phyloP scores from a whole-genome alignment of 257 asterid species.

The Ballota nigra region DNA sequence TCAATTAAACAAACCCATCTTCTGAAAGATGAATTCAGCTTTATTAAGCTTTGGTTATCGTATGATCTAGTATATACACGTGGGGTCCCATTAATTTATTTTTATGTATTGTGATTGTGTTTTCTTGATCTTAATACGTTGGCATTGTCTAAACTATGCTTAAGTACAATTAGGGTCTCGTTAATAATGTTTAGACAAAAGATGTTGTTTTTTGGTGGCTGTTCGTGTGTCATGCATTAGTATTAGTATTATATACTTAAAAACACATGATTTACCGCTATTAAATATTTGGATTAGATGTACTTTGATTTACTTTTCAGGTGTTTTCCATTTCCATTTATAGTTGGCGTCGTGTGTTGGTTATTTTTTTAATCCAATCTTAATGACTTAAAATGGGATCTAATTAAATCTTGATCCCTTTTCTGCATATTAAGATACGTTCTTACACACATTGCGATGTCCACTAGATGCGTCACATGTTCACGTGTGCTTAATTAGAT shows the following conservation, averaged over 20 bases:
- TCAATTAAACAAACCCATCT: background rate
- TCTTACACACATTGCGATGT: slow-evolving; percentile 12
- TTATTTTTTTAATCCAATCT: slow-evolving; percentile 19
- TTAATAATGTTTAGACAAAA: background rate
- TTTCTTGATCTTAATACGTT: slow-evolving; percentile 17
- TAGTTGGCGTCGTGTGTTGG: slow-evolving; percentile 33
- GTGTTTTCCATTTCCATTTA: slow-evolving; percentile 21
- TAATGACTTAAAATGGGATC: slow-evolving; percentile 2
- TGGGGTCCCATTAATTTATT: background rate
- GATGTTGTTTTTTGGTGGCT: background rate
- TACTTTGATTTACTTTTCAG: slow-evolving; percentile 37
- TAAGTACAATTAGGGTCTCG: background rate
- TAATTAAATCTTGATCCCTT: slow-evolving; percentile 10
- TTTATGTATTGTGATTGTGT: background rate
- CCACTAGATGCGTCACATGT: slow-evolving; percentile 32
- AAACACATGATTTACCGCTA: too few relatives aligned
- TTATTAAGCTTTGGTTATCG: slow-evolving; percentile 1
- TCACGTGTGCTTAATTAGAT: slow-evolving; percentile 25
- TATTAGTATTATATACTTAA: too few relatives aligned
- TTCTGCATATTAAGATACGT: slow-evolving; percentile 13
- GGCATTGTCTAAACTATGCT: background rate
- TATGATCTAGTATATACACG: background rate
- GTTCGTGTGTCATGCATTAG: background rate
- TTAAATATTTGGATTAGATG: slow-evolving; percentile 28
- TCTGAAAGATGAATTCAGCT: background rate